Percentiles rank a stretch among this genome's conserved stretches.
Evolutionary conservation across 2,329 filamentous ascomycete species (phyloP).

Genomic region (Acephala macrosclerotiorum): DNA sequence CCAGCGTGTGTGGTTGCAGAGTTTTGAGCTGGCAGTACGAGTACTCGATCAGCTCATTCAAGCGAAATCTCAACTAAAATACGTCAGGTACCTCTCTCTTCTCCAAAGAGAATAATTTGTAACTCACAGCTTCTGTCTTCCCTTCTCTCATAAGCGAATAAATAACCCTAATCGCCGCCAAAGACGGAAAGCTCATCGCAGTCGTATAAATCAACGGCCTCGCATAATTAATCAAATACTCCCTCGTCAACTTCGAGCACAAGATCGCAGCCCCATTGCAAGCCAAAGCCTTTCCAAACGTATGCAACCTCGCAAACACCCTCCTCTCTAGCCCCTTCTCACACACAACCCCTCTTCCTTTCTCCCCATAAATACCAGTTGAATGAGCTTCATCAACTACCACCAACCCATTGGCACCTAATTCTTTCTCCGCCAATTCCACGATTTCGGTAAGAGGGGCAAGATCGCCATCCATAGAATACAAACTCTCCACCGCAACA

Average conservation of each 20-base stretch:
- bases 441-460: slow-evolving; percentile 50
- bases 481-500: slow-evolving; percentile 51
- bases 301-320: slow-evolving; percentile 59
- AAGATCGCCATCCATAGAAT: slow-evolving; percentile 57
- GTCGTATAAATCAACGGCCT: slow-evolving; percentile 52
- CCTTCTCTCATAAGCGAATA: slow-evolving; percentile 60
- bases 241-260: slow-evolving; percentile 29
- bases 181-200: slow-evolving; percentile 49
- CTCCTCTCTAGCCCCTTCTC: slow-evolving; percentile 55
- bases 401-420: slow-evolving; percentile 52
- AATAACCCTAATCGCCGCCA: slow-evolving; percentile 48
- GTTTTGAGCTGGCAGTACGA: slow-evolving; percentile 53
- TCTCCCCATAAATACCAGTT: slow-evolving; percentile 56
- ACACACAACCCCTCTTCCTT: slow-evolving; percentile 57
- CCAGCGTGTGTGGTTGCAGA: slow-evolving; percentile 38
- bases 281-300: slow-evolving; percentile 60
- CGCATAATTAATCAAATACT: slow-evolving; percentile 40
- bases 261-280: slow-evolving; percentile 44
- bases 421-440: slow-evolving; percentile 35
- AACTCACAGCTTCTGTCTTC: slow-evolving; percentile 52
- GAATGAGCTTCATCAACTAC: slow-evolving; percentile 64
- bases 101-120: background rate
- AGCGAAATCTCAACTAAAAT: slow-evolving; percentile 45
- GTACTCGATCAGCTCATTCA: slow-evolving; percentile 54
- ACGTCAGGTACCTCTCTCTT: slow-evolving; percentile 5